Conservation (phyloP, 1,284 basidiomycete species). For the Ceratobasidium sp. region DNA sequence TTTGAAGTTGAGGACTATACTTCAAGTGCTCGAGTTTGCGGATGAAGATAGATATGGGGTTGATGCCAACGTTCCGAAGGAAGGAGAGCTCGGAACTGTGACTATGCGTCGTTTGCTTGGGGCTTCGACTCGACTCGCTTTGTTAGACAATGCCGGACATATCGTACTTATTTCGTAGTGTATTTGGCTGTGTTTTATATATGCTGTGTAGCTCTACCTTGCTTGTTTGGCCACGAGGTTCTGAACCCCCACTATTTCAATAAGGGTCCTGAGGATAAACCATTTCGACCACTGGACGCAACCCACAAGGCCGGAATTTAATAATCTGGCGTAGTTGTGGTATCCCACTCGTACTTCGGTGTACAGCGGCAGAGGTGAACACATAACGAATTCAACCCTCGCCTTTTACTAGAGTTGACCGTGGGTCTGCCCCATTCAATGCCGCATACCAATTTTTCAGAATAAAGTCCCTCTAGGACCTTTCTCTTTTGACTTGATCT, state of each 20-base stretch:
- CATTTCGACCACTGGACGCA: not conserved
- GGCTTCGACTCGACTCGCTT: conserved; percentile 15
- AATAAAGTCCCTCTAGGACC: conserved; percentile 12
- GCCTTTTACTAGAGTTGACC: conserved; percentile 43
- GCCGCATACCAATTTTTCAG: conserved; percentile 40
- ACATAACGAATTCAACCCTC: conserved; percentile 41
- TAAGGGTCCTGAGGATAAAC: too few species aligned
- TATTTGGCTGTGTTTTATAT: not conserved
- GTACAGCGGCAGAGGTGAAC: conserved; percentile 37
- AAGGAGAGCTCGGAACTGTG: not conserved
- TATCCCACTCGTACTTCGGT: not conserved
- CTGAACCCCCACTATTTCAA: not conserved
- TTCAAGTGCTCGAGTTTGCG: conserved; percentile 27
- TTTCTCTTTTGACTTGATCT: conserved; percentile 16
- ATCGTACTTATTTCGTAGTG: conserved; percentile 24
- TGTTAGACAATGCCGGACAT: conserved; percentile 17
- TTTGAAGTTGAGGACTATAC: conserved; percentile 32
- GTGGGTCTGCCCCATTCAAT: conserved; percentile 36
- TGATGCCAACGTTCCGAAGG: conserved; percentile 5
- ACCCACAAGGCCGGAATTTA: conserved; percentile 40
- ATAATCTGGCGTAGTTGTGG: conserved; percentile 1
- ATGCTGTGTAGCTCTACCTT: not conserved
- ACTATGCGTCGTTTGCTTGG: conserved; percentile 24
- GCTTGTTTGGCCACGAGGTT: too few species aligned
- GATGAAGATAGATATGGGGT: conserved; percentile 28